phyloP scores from a whole-genome alignment of 2,329 filamentous ascomycete species.

The Magnaporthales sp. region DNA sequence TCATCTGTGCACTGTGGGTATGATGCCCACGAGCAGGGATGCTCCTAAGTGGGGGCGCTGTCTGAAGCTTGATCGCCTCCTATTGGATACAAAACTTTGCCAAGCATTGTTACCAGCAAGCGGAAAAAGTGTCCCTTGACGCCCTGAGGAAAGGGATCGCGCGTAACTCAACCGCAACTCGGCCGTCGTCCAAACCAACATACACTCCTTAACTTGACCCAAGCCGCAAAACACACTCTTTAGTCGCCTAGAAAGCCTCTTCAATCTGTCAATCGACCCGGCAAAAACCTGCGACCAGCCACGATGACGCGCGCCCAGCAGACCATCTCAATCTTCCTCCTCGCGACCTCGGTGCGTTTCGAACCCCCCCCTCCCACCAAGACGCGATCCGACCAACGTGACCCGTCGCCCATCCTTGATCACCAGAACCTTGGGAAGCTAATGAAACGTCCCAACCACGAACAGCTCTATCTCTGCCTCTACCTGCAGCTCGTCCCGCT shows the following conservation, averaged over 20 bases:
- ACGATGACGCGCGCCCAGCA: conserved; percentile 92
- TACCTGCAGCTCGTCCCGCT: conserved; percentile 79
- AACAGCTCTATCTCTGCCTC: conserved; percentile 78
- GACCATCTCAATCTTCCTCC: conserved; percentile 77
- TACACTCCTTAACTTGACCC: not conserved
- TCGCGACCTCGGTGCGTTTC: conserved; percentile 72
- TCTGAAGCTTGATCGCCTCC: not conserved
- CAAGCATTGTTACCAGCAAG: not conserved
- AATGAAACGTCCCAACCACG: conserved; percentile 6
- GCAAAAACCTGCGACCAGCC: conserved; percentile 10
- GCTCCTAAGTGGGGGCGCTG: not conserved
- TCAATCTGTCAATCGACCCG: not conserved
- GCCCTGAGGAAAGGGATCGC: not conserved
- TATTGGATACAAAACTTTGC: not conserved
- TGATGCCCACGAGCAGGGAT: not conserved
- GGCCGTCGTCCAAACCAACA: not conserved
- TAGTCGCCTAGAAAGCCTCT: not conserved
- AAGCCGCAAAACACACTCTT: not conserved
- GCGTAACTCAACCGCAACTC: not conserved
- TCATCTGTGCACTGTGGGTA: not conserved
- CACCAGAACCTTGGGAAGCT: not conserved
- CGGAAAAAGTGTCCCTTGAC: not conserved
- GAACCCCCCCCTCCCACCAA: conserved; percentile 3
- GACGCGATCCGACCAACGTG: not conserved
- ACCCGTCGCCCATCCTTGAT: not conserved